Conservation (phyloP, 768 basidiomycete genomes). For the Suillus placidus region DNA sequence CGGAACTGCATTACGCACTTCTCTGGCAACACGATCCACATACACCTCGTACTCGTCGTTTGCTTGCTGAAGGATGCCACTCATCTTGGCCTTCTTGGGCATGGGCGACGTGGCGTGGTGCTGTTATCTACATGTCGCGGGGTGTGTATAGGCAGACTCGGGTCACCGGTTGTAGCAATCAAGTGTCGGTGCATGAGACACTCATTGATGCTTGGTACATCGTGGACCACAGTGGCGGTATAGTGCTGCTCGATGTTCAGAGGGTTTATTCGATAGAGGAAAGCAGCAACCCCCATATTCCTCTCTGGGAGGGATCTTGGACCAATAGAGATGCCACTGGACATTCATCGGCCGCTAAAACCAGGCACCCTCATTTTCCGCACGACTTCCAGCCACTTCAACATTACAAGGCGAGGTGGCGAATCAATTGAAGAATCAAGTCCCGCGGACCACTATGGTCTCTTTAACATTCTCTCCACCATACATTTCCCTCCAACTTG, state of each 20-base stretch:
- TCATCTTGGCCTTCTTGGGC: slow-evolving; percentile 28
- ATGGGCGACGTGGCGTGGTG: slow-evolving; percentile 30
- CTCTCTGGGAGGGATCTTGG: background rate
- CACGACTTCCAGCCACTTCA: slow-evolving; percentile 21
- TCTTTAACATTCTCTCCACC: slow-evolving; percentile 18
- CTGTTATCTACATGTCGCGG: slow-evolving; percentile 2
- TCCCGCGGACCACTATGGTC: slow-evolving; percentile 3
- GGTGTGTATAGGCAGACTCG: background rate
- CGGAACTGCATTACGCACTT: slow-evolving; percentile 17
- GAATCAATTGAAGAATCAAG: slow-evolving; percentile 1
- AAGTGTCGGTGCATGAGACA: slow-evolving; percentile 19
- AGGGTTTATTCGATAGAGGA: background rate
- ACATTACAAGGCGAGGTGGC: slow-evolving; percentile 3
- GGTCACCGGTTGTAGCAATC: background rate
- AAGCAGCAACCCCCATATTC: slow-evolving; percentile 12
- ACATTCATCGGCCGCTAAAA: slow-evolving; percentile 3
- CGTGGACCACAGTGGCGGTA: slow-evolving; percentile 15
- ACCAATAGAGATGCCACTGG: slow-evolving; percentile 3
- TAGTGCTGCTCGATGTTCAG: slow-evolving; percentile 19
- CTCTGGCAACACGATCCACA: slow-evolving; percentile 26
- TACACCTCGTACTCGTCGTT: slow-evolving; percentile 16
- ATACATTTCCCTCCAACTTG: background rate
- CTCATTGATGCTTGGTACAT: slow-evolving; percentile 22
- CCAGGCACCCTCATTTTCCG: slow-evolving; percentile 30
- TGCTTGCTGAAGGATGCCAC: background rate